These are phyloP conservation scores for Talaromyces islandicus DNA, from an alignment of 2,329 filamentous ascomycete genomes.

Conservation along the genomic window DNA sequence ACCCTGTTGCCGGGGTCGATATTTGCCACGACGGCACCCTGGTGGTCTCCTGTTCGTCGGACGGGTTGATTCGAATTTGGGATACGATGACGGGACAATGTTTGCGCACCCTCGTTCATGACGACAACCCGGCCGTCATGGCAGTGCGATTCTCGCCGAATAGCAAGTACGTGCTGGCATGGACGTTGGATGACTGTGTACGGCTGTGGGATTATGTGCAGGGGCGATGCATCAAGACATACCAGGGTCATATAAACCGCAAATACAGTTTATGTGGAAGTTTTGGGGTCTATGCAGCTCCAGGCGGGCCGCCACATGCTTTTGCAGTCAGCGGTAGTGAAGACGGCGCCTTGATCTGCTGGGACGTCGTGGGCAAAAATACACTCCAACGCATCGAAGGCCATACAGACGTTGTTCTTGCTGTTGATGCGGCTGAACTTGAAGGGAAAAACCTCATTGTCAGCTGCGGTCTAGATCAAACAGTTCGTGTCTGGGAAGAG, in stretches of 20 bases:
- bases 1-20: conserved; percentile 89
- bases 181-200: conserved; percentile 82
- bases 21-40: conserved; percentile 89
- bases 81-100: conserved; percentile 94
- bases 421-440: conserved; percentile 53
- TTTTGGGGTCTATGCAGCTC: conserved; percentile 62
- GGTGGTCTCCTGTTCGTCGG: conserved; percentile 83
- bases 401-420: conserved; percentile 54
- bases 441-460: conserved; percentile 47
- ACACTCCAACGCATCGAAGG: conserved; percentile 62
- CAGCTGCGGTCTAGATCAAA: conserved; percentile 58
- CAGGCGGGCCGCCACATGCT: conserved; percentile 33
- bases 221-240: conserved; percentile 90
- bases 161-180: conserved; percentile 85
- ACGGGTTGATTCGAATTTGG: conserved; percentile 91
- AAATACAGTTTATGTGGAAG: conserved; percentile 79
- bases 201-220: conserved; percentile 93
- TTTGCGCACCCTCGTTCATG: conserved; percentile 87
- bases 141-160: conserved; percentile 92
- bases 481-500: conserved; percentile 57
- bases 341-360: conserved; percentile 76
- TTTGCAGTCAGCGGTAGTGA: conserved; percentile 84
- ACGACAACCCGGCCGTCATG: conserved; percentile 87
- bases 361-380: conserved; percentile 84
- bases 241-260: conserved; percentile 83